phyloP scores from a whole-genome alignment of 495 filamentous ascomycete species.

The Penicillium silybi region DNA sequence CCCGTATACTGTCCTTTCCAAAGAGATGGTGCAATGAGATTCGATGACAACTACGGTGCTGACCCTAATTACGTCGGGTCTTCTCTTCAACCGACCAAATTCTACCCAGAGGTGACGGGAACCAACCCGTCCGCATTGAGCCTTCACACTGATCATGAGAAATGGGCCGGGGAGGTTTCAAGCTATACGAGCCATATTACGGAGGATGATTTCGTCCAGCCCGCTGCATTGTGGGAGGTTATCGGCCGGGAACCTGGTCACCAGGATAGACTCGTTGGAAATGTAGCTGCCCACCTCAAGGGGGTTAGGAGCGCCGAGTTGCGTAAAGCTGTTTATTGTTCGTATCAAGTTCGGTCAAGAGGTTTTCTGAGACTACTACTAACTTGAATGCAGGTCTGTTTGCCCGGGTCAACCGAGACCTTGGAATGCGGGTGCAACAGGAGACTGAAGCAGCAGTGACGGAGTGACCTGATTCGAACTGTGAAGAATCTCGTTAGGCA shows the following conservation, averaged over 20 bases:
- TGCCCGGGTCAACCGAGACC: not conserved
- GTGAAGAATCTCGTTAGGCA: no score
- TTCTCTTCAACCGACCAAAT: slow-evolving; percentile 14
- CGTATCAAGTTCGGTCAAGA: no score
- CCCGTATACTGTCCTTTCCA: slow-evolving; percentile 65
- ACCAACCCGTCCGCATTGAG: not conserved
- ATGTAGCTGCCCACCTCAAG: slow-evolving; percentile 41
- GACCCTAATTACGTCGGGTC: slow-evolving; percentile 55
- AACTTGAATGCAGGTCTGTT: not conserved
- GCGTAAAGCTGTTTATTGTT: slow-evolving; percentile 23
- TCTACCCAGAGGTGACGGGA: slow-evolving; percentile 15
- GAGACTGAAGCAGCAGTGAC: not conserved
- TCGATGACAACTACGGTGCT: slow-evolving; percentile 58
- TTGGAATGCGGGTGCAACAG: not conserved
- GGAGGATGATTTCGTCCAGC: slow-evolving; percentile 19
- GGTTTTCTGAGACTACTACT: not conserved
- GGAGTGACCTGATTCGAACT: no score
- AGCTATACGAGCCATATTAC: slow-evolving; percentile 23
- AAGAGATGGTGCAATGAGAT: slow-evolving; percentile 61
- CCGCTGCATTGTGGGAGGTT: slow-evolving; percentile 37
- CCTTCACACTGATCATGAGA: slow-evolving; percentile 47
- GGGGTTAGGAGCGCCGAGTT: slow-evolving; percentile 20
- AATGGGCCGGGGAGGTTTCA: slow-evolving; percentile 46
- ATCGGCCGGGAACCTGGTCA: slow-evolving; percentile 52
- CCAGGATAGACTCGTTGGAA: slow-evolving; percentile 56